phyloP scores from a whole-genome alignment of 2,329 filamentous ascomycete genomes.

The Chaetomiaceae sp. region DNA sequence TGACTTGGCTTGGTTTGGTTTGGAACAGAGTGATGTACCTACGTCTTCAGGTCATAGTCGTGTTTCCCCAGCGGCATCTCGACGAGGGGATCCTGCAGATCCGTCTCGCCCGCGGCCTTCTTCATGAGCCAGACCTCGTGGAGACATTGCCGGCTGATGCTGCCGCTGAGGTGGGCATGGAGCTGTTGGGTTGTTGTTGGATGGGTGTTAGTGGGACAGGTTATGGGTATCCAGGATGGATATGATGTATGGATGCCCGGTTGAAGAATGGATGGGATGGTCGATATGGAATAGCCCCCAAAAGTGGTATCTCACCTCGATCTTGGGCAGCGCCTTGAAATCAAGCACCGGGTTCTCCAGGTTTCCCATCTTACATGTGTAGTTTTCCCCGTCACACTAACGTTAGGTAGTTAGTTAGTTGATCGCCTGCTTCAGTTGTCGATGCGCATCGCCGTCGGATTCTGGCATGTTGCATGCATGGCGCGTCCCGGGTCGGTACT shows the following conservation, averaged over 20 bases:
- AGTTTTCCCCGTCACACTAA: too few species aligned
- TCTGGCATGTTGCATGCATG: not conserved
- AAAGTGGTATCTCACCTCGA: too few species aligned
- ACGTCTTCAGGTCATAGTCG: constrained; percentile 66
- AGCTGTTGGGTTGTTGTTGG: constrained; percentile 44
- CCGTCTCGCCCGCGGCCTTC: constrained; percentile 46
- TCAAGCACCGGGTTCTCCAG: constrained; percentile 31
- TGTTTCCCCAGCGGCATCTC: constrained; percentile 68
- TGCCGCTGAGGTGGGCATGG: constrained; percentile 76
- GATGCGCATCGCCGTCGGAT: not conserved
- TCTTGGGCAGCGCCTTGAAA: constrained; percentile 48
- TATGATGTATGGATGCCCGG: too few species aligned
- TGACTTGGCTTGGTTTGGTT: too few species aligned
- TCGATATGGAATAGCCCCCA: too few species aligned
- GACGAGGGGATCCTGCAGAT: constrained; percentile 62
- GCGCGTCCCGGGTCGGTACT: constrained; percentile 6
- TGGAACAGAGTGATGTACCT: constrained; percentile 13
- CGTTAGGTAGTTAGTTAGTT: too few species aligned
- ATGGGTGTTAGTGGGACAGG: constrained; percentile 18
- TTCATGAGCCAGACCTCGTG: constrained; percentile 68
- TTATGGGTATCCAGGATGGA: too few species aligned
- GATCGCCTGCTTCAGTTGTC: not conserved
- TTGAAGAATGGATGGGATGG: too few species aligned
- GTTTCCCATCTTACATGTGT: not conserved
- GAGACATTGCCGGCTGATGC: constrained; percentile 66